These are phyloP conservation scores for Solanum neorickii DNA, from an alignment of 257 asterid species.

Conservation along the genomic window DNA sequence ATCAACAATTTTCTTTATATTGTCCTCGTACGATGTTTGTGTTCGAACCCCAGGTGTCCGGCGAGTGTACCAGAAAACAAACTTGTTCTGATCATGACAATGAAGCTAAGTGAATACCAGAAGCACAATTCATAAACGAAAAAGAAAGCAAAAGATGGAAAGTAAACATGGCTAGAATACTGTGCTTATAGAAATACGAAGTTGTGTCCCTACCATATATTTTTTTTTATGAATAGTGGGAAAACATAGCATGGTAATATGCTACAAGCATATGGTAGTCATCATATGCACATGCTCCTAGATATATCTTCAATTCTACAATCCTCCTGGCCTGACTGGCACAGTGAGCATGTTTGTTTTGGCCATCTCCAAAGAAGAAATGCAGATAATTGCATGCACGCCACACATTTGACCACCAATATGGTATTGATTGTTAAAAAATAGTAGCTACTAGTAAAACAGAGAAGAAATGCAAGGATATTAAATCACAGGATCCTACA, in stretches of 20 bases:
- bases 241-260: not conserved
- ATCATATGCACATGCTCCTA: not conserved
- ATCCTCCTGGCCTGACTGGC: not conserved
- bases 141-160: not conserved
- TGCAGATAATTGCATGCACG: not conserved
- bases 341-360: not conserved
- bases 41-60: slow-evolving; percentile 90
- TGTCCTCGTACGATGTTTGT: slow-evolving; percentile 87
- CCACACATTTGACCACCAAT: not conserved
- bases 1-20: slow-evolving; percentile 82
- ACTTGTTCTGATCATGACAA: slow-evolving; percentile 53
- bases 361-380: not conserved
- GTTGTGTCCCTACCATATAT: not conserved
- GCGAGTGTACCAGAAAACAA: slow-evolving; percentile 93
- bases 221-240: not conserved
- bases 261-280: not conserved
- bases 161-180: not conserved
- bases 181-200: not conserved
- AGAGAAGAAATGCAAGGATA: not conserved
- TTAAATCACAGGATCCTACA: not conserved
- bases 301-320: not conserved
- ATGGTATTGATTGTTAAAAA: not conserved
- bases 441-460: not conserved
- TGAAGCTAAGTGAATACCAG: not conserved
- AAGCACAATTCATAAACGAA: not conserved